These are phyloP conservation scores for Apiospora saccharicola DNA, from an alignment of 2,329 filamentous ascomycete genomes.

Conservation along the genomic window DNA sequence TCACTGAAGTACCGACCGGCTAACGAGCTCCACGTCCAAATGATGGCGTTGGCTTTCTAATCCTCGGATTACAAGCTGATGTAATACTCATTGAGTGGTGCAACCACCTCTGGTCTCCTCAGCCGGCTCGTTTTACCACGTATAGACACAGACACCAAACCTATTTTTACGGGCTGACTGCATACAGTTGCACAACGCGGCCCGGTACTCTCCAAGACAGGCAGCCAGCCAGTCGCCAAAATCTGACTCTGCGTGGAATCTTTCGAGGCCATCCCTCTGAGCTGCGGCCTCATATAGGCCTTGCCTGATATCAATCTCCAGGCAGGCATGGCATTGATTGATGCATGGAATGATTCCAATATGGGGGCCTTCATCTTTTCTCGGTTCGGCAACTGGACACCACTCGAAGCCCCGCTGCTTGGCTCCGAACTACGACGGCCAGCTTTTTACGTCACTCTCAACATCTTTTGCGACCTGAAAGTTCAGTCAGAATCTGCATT, in stretches of 20 bases:
- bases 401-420: background rate
- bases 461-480: background rate
- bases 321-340: too few species aligned
- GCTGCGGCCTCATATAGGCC: conserved; percentile 1
- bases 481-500: background rate
- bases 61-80: conserved; percentile 10
- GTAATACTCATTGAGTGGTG: conserved; percentile 4
- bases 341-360: background rate
- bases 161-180: conserved; percentile 3
- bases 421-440: background rate
- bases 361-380: background rate
- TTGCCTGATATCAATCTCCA: background rate
- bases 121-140: background rate
- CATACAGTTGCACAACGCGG: background rate
- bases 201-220: background rate
- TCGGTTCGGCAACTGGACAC: background rate
- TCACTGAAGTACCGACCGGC: background rate
- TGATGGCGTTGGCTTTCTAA: background rate
- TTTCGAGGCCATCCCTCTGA: background rate
- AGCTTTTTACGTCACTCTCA: background rate
- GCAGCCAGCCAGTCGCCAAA: background rate
- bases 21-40: conserved; percentile 1
- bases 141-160: background rate
- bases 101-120: background rate
- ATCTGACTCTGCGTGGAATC: background rate